Conservation (phyloP, 805 yeast genomes). For the Sugiyamaella valdiviana region DNA sequence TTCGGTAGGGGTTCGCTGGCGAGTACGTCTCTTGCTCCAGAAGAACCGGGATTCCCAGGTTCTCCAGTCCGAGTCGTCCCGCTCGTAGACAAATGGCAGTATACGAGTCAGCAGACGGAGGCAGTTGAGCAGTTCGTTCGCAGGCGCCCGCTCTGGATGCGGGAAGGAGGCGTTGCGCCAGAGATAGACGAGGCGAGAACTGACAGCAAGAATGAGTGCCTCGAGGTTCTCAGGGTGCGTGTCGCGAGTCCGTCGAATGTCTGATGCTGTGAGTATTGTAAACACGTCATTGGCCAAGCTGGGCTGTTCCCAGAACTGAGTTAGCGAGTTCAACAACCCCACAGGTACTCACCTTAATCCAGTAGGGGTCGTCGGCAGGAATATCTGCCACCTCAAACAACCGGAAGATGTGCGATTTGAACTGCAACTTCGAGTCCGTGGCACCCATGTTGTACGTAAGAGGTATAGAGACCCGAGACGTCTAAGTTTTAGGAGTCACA, state of each 20-base stretch:
- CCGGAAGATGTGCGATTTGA: constrained; percentile 54
- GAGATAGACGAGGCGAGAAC: constrained; percentile 32
- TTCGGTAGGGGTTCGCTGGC: constrained; percentile 3
- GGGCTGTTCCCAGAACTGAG: constrained; percentile 44
- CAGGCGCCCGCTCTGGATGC: constrained; percentile 23
- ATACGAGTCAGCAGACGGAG: constrained; percentile 57
- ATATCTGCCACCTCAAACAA: constrained; percentile 35
- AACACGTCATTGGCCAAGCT: constrained; percentile 51
- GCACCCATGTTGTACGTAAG: constrained; percentile 49
- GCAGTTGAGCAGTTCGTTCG: constrained; percentile 48
- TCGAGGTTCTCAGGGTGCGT: constrained; percentile 53
- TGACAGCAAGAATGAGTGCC: constrained; percentile 41
- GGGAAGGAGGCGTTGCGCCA: constrained; percentile 27
- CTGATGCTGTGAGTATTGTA: constrained; percentile 49
- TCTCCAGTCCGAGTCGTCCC: constrained; percentile 26
- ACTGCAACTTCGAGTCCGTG: constrained; percentile 58
- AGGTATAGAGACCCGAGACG: background rate
- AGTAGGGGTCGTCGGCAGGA: constrained; percentile 35
- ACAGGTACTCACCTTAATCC: constrained; percentile 30
- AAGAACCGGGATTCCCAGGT: constrained; percentile 36
- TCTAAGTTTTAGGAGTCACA: background rate
- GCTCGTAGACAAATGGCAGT: constrained; percentile 64
- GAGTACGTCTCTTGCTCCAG: constrained; percentile 36
- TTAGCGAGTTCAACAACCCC: constrained; percentile 1
- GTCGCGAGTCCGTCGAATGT: constrained; percentile 54